These are phyloP conservation scores for Mycosphaerella sp. DNA, from an alignment of 2,329 filamentous ascomycete genomes.

Conservation along the genomic window DNA sequence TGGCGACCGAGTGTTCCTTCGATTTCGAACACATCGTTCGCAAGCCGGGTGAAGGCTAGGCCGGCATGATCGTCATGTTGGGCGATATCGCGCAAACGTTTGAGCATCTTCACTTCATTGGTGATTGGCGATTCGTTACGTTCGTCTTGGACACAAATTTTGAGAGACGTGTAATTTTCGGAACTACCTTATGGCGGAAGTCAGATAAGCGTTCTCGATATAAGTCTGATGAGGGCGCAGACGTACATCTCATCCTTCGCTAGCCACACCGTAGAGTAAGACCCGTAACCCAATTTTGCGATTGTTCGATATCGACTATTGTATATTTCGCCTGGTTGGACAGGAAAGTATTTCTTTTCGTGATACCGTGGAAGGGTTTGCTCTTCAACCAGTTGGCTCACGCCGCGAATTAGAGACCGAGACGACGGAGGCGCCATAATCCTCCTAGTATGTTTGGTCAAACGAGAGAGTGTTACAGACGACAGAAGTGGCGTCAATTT, in stretches of 20 bases:
- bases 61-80: constrained; percentile 7
- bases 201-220: not conserved
- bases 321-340: constrained; percentile 33
- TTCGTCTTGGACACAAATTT: constrained; percentile 5
- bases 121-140: not conserved
- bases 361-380: constrained; percentile 15
- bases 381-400: constrained; percentile 13
- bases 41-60: constrained; percentile 21
- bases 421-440: no score
- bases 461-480: no score
- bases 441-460: no score
- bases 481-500: no score
- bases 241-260: constrained; percentile 32
- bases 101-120: constrained; percentile 1
- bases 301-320: constrained; percentile 35
- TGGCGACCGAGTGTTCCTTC: constrained; percentile 15
- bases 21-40: constrained; percentile 26
- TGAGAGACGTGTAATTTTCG: not conserved
- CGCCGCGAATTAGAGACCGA: no score
- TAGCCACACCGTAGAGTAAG: constrained; percentile 40
- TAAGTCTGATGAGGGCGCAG: not conserved
- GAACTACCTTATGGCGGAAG: not conserved
- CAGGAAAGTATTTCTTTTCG: constrained; percentile 33
- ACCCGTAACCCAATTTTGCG: constrained; percentile 40
- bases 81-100: not conserved